Evolutionary conservation across 78 protist genomes (phyloP).

Genomic region (Guillardia theta): DNA sequence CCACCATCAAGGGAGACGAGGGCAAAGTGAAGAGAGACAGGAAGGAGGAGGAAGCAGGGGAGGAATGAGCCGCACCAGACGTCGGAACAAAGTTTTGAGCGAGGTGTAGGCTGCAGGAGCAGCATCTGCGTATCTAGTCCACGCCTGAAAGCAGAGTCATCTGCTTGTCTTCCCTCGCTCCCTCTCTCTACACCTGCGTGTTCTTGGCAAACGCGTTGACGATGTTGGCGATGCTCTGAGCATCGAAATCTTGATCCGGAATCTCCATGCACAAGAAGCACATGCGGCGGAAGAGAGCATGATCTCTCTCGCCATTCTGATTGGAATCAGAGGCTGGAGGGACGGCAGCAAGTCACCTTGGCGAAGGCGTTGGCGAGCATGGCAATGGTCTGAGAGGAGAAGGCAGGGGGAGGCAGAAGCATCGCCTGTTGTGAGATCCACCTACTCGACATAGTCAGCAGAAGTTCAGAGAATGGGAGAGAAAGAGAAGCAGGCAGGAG

Average conservation of each 20-base stretch:
- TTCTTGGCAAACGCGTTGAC: background rate
- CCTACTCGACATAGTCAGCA: background rate
- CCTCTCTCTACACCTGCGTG: background rate
- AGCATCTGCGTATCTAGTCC: no score
- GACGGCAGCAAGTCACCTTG: background rate
- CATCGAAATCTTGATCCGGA: background rate
- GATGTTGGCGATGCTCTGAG: background rate
- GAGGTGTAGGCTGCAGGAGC: no score
- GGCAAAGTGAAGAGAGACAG: no score
- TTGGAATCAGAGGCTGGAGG: background rate
- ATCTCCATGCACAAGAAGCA: background rate
- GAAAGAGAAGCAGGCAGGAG: background rate
- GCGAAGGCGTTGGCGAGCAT: background rate
- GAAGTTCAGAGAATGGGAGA: background rate
- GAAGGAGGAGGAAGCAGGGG: no score
- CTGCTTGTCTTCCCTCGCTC: background rate
- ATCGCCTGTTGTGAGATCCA: background rate
- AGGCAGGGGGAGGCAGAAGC: background rate
- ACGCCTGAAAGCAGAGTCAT: no score
- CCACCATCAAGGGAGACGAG: no score
- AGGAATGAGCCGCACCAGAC: background rate
- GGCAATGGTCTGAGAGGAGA: background rate
- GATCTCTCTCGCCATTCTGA: background rate
- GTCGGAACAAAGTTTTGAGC: no score
- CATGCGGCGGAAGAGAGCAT: background rate